Conservation (phyloP, 2,329 filamentous ascomycete species). For the Talaromyces rugulosus region DNA sequence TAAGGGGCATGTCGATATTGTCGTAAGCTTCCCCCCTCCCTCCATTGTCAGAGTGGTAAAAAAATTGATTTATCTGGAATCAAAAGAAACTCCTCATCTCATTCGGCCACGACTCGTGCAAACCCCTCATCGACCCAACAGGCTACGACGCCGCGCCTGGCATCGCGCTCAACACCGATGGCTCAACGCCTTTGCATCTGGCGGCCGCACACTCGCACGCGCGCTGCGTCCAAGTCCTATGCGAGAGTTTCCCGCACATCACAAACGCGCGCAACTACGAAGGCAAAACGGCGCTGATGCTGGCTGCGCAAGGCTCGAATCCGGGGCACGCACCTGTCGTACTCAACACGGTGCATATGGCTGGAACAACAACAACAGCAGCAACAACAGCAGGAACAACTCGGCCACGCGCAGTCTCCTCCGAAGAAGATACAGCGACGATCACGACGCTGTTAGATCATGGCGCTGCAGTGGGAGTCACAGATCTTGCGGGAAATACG, state of each 20-base stretch:
- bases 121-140: constrained; percentile 19
- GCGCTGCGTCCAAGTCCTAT: constrained; percentile 68
- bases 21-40: constrained; percentile 32
- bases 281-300: constrained; percentile 53
- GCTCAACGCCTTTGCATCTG: constrained; percentile 78
- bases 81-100: constrained; percentile 60
- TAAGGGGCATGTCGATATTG: constrained; percentile 66
- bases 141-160: constrained; percentile 37
- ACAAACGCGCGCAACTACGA: constrained; percentile 63
- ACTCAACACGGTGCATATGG: constrained; percentile 5
- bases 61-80: no score
- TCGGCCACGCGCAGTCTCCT: constrained; percentile 14
- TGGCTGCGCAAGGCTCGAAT: constrained; percentile 30
- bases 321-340: constrained; percentile 17
- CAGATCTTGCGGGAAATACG: constrained; percentile 75
- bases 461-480: constrained; percentile 48
- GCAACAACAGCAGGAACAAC: constrained; percentile 15
- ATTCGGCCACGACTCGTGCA: constrained; percentile 67
- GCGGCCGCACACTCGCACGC: constrained; percentile 67
- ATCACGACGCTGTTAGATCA: constrained; percentile 25
- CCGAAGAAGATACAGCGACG: constrained; percentile 23
- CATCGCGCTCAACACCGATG: constrained; percentile 71
- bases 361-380: neutral
- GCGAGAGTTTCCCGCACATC: constrained; percentile 57
- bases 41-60: neutral